Conservation (phyloP, 352 stramenopile species). For the Phytophthora cryptogea region DNA sequence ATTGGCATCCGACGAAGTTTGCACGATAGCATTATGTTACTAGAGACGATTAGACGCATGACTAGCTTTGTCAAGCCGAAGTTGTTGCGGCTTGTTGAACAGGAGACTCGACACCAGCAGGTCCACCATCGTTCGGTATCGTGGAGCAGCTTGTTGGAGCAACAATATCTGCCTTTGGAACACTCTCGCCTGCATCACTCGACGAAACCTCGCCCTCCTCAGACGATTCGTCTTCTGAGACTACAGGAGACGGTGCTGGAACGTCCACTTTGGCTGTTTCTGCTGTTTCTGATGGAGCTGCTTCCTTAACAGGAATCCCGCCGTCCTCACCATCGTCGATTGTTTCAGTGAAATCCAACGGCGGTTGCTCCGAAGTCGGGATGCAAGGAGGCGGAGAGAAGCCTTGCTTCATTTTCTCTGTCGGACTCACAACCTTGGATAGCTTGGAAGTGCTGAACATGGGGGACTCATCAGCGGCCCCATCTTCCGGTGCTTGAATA, state of each 20-base stretch:
- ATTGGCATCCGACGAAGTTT: neutral
- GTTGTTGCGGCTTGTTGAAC: slow-evolving; percentile 30
- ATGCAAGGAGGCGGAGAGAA: slow-evolving; percentile 32
- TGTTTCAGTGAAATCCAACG: slow-evolving; percentile 31
- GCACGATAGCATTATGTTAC: slow-evolving; percentile 28
- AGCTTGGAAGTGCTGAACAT: slow-evolving; percentile 32
- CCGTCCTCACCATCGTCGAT: slow-evolving; percentile 10
- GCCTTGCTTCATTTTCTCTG: slow-evolving; percentile 34
- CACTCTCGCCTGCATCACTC: slow-evolving; percentile 4
- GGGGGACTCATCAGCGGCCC: slow-evolving; percentile 15
- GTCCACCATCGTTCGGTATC: slow-evolving; percentile 6
- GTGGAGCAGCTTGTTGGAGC: slow-evolving; percentile 16
- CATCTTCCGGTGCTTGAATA: slow-evolving; percentile 16
- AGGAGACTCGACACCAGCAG: slow-evolving; percentile 21
- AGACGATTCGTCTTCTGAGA: slow-evolving; percentile 30
- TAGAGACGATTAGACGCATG: slow-evolving; percentile 27
- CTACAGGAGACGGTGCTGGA: slow-evolving; percentile 13
- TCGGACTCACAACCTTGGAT: slow-evolving; percentile 36
- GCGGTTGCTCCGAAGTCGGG: slow-evolving; percentile 29
- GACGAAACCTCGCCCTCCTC: slow-evolving; percentile 18
- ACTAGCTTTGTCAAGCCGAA: slow-evolving; percentile 26
- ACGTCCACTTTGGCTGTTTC: slow-evolving; percentile 5
- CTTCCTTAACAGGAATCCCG: slow-evolving; percentile 9
- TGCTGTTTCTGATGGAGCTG: slow-evolving; percentile 4
- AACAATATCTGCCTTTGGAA: slow-evolving; percentile 3